Conservation (phyloP, 495 filamentous ascomycete species). For the Penicillium tannophilum region DNA sequence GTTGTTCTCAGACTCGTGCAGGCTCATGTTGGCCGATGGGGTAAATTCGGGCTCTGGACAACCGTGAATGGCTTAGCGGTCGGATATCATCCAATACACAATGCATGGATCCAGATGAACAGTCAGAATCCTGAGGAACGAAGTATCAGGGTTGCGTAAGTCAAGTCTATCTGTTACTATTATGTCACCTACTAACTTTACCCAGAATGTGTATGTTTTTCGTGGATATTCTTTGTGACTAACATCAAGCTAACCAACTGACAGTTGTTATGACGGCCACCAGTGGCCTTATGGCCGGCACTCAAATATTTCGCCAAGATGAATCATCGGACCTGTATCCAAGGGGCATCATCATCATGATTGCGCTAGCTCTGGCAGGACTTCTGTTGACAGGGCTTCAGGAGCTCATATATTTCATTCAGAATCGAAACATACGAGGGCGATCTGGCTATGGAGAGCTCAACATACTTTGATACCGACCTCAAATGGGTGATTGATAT, state of each 20-base stretch:
- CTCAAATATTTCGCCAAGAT: constrained; percentile 32
- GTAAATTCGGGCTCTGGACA: constrained; percentile 34
- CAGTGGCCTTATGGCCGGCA: constrained; percentile 33
- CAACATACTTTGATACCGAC: constrained; percentile 2
- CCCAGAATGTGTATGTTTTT: constrained; percentile 32
- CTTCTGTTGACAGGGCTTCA: constrained; percentile 17
- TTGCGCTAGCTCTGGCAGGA: constrained; percentile 20
- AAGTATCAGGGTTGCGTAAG: constrained; percentile 36
- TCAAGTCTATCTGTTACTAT: not conserved
- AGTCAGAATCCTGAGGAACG: constrained; percentile 26
- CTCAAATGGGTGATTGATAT: too few species aligned
- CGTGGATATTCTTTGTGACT: not conserved
- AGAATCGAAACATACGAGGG: not conserved
- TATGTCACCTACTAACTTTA: not conserved
- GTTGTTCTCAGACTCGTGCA: constrained; percentile 19
- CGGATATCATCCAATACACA: constrained; percentile 39
- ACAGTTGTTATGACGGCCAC: constrained; percentile 36
- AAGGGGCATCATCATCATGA: constrained; percentile 28
- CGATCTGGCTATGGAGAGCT: not conserved
- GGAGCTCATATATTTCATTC: constrained; percentile 12
- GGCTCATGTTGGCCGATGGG: constrained; percentile 24
- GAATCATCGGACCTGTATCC: constrained; percentile 27
- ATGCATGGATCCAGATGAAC: constrained; percentile 40
- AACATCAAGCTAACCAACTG: constrained; percentile 6
- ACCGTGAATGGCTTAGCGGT: constrained; percentile 33